Conservation (phyloP, 441 rosid species). For the Corymbia calophylla region DNA sequence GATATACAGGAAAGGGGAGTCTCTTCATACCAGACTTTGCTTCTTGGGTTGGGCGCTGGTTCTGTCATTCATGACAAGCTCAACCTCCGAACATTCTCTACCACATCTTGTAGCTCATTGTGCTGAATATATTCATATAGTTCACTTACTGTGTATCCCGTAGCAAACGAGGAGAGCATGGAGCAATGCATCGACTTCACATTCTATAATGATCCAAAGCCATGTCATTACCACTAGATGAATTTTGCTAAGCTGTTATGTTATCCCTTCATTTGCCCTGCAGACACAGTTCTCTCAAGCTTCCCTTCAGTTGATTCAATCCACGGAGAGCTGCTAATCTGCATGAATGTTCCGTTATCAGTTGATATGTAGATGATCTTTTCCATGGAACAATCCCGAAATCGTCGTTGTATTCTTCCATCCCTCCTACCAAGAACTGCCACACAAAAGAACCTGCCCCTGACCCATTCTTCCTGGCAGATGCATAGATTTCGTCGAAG, state of each 20-base stretch:
- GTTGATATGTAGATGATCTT: slow-evolving; percentile 40
- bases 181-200: not conserved
- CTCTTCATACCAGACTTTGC: not conserved
- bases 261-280: not conserved
- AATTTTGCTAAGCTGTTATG: not conserved
- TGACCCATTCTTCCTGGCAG: slow-evolving; percentile 58
- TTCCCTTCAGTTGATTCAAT: slow-evolving; percentile 16
- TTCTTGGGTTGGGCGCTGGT: not conserved
- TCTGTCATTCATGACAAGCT: not conserved
- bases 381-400: slow-evolving; percentile 80
- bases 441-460: slow-evolving; percentile 82
- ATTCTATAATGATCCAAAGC: not conserved
- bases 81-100: not conserved
- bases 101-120: not conserved
- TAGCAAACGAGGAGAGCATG: not conserved
- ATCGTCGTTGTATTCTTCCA: slow-evolving; percentile 76
- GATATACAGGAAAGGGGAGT: not conserved
- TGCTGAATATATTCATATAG: not conserved
- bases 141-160: not conserved
- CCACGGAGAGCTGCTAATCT: slow-evolving; percentile 46
- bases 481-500: slow-evolving; percentile 44
- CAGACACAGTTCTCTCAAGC: slow-evolving; percentile 43
- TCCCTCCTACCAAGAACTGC: slow-evolving; percentile 73
- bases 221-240: not conserved
- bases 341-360: slow-evolving; percentile 63